These are phyloP conservation scores for Penstemon newberryi DNA, from an alignment of 257 asterid species.

Conservation along the genomic window DNA sequence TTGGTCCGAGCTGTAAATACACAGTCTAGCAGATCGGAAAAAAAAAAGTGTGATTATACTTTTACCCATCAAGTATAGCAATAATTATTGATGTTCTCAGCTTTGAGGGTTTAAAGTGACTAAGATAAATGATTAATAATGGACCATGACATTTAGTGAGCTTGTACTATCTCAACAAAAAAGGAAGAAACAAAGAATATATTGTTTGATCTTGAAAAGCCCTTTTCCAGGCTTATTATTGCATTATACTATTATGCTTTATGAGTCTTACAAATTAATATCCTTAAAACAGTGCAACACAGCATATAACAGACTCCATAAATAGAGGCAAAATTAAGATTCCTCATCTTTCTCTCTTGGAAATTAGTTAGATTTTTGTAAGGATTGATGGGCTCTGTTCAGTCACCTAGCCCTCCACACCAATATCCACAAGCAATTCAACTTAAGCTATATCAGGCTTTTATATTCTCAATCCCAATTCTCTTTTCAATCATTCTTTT, in stretches of 20 bases:
- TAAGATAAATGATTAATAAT: slow-evolving; percentile 23
- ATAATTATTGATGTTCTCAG: slow-evolving; percentile 19
- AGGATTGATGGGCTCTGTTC: slow-evolving; percentile 42
- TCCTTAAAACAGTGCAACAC: slow-evolving; percentile 9
- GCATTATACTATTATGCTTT: neutral
- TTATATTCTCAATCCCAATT: slow-evolving; percentile 75
- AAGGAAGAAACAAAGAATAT: slow-evolving; percentile 28
- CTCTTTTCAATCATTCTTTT: slow-evolving; percentile 69
- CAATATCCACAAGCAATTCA: slow-evolving; percentile 68
- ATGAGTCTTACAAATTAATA: slow-evolving; percentile 10
- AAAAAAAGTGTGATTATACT: neutral
- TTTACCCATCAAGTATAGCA: neutral
- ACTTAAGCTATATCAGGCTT: slow-evolving; percentile 69
- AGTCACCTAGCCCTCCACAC: slow-evolving; percentile 43
- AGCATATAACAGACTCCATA: neutral
- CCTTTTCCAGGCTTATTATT: slow-evolving; percentile 18
- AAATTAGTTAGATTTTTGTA: neutral
- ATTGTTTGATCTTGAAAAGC: slow-evolving; percentile 26
- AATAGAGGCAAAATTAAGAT: slow-evolving; percentile 11
- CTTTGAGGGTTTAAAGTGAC: slow-evolving; percentile 8
- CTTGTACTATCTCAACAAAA: slow-evolving; percentile 28
- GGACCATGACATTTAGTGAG: slow-evolving; percentile 26
- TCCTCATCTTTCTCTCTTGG: neutral
- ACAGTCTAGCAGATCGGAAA: too few relatives aligned
- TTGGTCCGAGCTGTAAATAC: too few relatives aligned